Conservation (phyloP, 2,329 filamentous ascomycete species). For the Chaetoscypha palmicola region DNA sequence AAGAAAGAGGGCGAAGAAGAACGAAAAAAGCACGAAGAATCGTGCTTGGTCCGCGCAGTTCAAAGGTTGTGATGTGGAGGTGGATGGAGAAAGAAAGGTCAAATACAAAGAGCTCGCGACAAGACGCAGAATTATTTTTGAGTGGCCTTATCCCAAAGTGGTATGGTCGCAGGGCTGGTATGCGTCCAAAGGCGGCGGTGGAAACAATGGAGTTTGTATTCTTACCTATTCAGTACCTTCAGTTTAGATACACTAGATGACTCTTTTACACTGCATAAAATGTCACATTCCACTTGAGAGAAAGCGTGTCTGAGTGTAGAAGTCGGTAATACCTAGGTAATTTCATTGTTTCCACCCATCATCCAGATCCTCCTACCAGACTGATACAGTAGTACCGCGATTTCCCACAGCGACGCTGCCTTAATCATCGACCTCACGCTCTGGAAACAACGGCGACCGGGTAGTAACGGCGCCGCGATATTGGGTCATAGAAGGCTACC, state of each 20-base stretch:
- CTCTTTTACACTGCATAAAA: too few relatives aligned
- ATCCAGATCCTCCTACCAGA: too few relatives aligned
- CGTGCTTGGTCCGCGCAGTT: slow-evolving; percentile 29
- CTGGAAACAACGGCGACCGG: not conserved
- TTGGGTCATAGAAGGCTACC: too few relatives aligned
- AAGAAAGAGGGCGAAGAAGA: slow-evolving; percentile 30
- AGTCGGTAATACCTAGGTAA: too few relatives aligned
- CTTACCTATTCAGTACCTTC: not conserved
- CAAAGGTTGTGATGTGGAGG: slow-evolving; percentile 16
- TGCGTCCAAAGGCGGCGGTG: not conserved
- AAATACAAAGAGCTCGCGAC: too few relatives aligned
- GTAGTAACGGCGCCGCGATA: not conserved
- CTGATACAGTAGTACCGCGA: too few relatives aligned
- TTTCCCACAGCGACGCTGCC: too few relatives aligned
- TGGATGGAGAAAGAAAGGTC: slow-evolving; percentile 13
- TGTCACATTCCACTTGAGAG: too few relatives aligned
- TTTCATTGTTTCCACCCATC: too few relatives aligned
- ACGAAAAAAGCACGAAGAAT: slow-evolving; percentile 31
- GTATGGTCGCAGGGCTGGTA: not conserved
- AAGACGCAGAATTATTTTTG: too few relatives aligned
- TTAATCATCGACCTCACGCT: not conserved
- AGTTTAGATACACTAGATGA: not conserved
- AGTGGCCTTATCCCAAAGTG: slow-evolving; percentile 1
- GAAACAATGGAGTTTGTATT: not conserved
- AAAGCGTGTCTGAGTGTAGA: too few relatives aligned